These are phyloP conservation scores for Pinus albicaulis DNA, from an alignment of 75 land plant species.

Conservation along the genomic window DNA sequence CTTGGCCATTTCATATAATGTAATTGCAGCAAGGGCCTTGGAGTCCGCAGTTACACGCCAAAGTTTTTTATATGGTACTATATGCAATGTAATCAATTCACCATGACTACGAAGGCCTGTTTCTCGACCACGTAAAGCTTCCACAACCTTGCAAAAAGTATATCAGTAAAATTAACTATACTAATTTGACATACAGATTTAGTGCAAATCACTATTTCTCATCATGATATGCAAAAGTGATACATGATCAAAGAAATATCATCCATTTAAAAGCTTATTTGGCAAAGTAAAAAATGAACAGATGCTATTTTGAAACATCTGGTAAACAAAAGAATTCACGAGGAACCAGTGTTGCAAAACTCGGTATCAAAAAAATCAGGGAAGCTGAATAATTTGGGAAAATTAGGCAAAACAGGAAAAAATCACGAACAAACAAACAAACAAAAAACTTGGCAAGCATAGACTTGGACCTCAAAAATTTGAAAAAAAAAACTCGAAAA, in stretches of 20 bases:
- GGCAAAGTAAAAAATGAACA: neutral
- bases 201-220: neutral
- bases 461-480: too few species aligned
- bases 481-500: too few species aligned
- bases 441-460: too few species aligned
- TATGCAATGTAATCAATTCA: slow-evolving; percentile 85
- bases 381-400: too few species aligned
- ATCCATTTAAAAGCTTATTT: neutral
- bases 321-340: neutral
- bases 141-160: slow-evolving; percentile 31
- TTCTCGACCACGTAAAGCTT: slow-evolving; percentile 73
- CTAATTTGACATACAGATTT: neutral
- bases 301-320: neutral
- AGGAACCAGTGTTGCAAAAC: neutral
- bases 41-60: slow-evolving; percentile 90
- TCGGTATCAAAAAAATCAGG: too few species aligned
- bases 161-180: neutral
- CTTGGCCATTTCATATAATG: slow-evolving; percentile 89
- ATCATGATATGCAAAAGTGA: neutral
- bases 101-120: slow-evolving; percentile 85
- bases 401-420: too few species aligned
- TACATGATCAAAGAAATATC: neutral
- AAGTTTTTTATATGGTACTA: slow-evolving; percentile 76
- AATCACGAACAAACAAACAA: too few species aligned
- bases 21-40: slow-evolving; percentile 71